These are phyloP conservation scores for Dryas octopetala DNA, from an alignment of 306 rosid species.

Conservation along the genomic window DNA sequence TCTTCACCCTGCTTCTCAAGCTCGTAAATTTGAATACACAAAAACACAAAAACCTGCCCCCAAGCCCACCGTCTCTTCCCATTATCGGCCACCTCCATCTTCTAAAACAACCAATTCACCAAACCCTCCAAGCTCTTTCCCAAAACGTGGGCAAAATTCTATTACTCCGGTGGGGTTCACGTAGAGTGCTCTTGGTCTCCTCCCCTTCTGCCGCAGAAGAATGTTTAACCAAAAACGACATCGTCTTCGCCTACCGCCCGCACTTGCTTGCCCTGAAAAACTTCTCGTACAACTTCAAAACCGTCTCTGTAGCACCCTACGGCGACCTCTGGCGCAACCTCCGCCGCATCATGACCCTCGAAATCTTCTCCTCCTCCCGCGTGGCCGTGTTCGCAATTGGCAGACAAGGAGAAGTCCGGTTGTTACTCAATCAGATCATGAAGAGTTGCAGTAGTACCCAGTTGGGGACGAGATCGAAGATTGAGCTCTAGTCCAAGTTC, in stretches of 20 bases:
- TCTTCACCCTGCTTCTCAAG: not conserved
- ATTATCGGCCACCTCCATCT: slow-evolving; percentile 42
- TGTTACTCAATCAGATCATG: not conserved
- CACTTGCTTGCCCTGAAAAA: slow-evolving; percentile 12
- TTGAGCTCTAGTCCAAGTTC: slow-evolving; percentile 16
- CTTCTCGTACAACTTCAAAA: slow-evolving; percentile 26
- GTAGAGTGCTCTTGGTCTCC: slow-evolving; percentile 20
- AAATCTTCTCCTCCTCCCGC: slow-evolving; percentile 26
- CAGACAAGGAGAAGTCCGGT: slow-evolving; percentile 13
- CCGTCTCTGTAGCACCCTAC: slow-evolving; percentile 21
- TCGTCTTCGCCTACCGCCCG: slow-evolving; percentile 36
- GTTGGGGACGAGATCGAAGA: not conserved
- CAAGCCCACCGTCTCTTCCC: slow-evolving; percentile 34
- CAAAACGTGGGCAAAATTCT: slow-evolving; percentile 20
- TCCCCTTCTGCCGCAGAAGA: slow-evolving; percentile 26
- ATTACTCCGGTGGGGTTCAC: slow-evolving; percentile 28
- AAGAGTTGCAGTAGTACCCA: not conserved
- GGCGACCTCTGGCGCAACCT: slow-evolving; percentile 47
- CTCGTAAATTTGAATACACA: not conserved
- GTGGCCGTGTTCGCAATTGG: not conserved
- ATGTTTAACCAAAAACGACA: slow-evolving; percentile 35
- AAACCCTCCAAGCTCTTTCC: slow-evolving; percentile 15
- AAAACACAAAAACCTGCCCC: slow-evolving; percentile 26
- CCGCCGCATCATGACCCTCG: slow-evolving; percentile 19
- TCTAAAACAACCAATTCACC: slow-evolving; percentile 32